These are phyloP conservation scores for Amauroascus niger DNA, from an alignment of 2,329 filamentous ascomycete genomes.

Conservation along the genomic window DNA sequence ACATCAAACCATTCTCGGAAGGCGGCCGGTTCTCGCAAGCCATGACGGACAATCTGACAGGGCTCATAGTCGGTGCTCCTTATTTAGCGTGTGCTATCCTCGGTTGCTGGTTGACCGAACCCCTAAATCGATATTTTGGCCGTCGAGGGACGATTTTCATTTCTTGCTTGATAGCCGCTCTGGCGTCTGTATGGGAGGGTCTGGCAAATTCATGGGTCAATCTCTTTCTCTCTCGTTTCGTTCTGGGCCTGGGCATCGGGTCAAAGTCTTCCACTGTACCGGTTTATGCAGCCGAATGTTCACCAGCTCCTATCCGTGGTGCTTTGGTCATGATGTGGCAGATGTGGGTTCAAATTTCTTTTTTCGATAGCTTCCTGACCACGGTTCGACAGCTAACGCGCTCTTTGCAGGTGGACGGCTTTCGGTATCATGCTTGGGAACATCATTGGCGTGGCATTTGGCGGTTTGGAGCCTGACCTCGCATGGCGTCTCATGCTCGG, in stretches of 20 bases:
- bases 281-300: conserved; percentile 41
- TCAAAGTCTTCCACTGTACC: conserved; percentile 39
- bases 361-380: too few relatives aligned
- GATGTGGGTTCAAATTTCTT: conserved; percentile 30
- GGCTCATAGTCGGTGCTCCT: conserved; percentile 38
- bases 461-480: conserved; percentile 39
- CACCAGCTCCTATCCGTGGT: conserved; percentile 42
- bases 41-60: conserved; percentile 31
- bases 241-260: conserved; percentile 37
- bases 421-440: conserved; percentile 42
- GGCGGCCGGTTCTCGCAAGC: conserved; percentile 20
- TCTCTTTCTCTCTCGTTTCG: conserved; percentile 35
- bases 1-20: conserved; percentile 8
- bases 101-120: conserved; percentile 43
- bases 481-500: conserved; percentile 62
- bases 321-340: conserved; percentile 47
- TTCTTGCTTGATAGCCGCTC: conserved; percentile 34
- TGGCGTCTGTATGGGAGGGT: conserved; percentile 37
- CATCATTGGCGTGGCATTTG: conserved; percentile 42
- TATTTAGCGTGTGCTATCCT: conserved; percentile 39
- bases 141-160: conserved; percentile 40
- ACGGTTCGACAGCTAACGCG: background rate
- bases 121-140: conserved; percentile 37
- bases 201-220: conserved; percentile 37
- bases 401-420: conserved; percentile 28